A percentile compares a stretch with the other conserved stretches of the same genome.
These are phyloP conservation scores for Cryptosporidium ubiquitum DNA, from an alignment of 169 alveolate species.

Conservation along the genomic window DNA sequence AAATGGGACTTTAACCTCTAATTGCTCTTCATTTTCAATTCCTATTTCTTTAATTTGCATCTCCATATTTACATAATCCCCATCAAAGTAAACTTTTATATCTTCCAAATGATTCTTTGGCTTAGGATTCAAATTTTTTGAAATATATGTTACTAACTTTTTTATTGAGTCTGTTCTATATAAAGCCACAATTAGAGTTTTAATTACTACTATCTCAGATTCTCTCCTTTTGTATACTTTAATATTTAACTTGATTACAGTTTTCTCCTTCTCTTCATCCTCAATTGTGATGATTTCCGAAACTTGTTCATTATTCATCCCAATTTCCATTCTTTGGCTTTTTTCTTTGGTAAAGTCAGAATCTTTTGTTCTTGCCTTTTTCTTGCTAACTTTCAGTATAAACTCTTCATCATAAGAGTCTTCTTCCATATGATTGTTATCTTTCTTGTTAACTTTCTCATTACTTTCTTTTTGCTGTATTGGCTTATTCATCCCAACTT, in stretches of 20 bases:
- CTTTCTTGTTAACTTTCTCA: not conserved
- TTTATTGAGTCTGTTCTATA: conserved; percentile 17
- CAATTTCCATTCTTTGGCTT: not conserved
- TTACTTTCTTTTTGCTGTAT: not conserved
- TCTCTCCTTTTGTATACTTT: conserved; percentile 57
- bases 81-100: conserved; percentile 54
- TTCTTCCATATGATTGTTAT: not conserved
- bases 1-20: conserved; percentile 62
- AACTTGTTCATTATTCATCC: not conserved
- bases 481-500: not conserved
- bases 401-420: not conserved
- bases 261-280: not conserved
- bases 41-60: conserved; percentile 17
- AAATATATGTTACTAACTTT: conserved; percentile 26
- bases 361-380: not conserved
- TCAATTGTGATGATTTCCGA: not conserved
- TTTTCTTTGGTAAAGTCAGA: not conserved
- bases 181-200: conserved; percentile 23
- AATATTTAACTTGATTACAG: conserved; percentile 12
- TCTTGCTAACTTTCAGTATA: not conserved
- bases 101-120: conserved; percentile 6
- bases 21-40: conserved; percentile 53
- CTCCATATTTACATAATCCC: conserved; percentile 7
- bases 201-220: conserved; percentile 31
- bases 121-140: conserved; percentile 37